These are phyloP conservation scores for Gentiana macrophylla DNA, from an alignment of 257 asterid species.

Conservation along the genomic window DNA sequence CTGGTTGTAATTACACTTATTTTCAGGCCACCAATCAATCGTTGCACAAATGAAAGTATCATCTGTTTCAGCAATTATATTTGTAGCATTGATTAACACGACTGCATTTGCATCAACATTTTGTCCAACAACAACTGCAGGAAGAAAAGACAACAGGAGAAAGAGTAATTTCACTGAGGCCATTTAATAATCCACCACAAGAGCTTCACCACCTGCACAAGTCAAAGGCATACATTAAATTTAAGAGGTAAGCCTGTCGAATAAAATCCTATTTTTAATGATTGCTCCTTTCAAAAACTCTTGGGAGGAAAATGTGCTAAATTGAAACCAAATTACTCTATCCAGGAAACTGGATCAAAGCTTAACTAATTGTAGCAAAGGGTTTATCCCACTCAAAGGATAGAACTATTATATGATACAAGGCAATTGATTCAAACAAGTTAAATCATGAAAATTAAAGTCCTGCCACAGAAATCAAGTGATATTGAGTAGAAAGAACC, in stretches of 20 bases:
- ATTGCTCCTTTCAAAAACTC: too few relatives aligned
- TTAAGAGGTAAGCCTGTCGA: not conserved
- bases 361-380: too few relatives aligned
- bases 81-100: constrained; percentile 39
- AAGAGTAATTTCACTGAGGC: constrained; percentile 25
- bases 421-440: too few relatives aligned
- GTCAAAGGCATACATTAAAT: constrained; percentile 7
- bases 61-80: constrained; percentile 49
- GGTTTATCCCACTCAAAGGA: too few relatives aligned
- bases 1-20: constrained; percentile 67
- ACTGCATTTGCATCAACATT: constrained; percentile 27
- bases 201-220: constrained; percentile 18
- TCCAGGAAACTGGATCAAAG: too few relatives aligned
- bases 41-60: constrained; percentile 83
- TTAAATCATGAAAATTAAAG: too few relatives aligned
- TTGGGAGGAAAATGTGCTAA: too few relatives aligned
- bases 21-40: constrained; percentile 95
- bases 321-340: too few relatives aligned
- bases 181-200: constrained; percentile 31
- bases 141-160: constrained; percentile 34
- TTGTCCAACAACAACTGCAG: constrained; percentile 38
- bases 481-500: too few relatives aligned
- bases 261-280: too few relatives aligned
- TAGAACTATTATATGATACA: too few relatives aligned
- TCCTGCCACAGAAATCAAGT: too few relatives aligned